phyloP scores from a whole-genome alignment of 129 eudicot genomes.

The Cynara cardunculus region DNA sequence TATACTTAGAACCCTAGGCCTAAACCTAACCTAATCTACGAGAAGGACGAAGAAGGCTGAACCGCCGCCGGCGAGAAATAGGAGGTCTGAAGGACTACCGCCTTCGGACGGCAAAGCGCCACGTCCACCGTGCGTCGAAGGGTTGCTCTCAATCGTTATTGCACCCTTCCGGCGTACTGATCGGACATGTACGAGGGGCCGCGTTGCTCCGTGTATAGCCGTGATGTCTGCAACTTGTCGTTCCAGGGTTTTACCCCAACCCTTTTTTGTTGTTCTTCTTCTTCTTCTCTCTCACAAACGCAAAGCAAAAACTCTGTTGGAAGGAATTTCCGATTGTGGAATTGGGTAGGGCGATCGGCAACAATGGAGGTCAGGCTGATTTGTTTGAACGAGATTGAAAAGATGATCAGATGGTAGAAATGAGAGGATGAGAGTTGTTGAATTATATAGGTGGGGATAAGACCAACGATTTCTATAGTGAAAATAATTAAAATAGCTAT shows the following conservation, averaged over 20 bases:
- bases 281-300: background rate
- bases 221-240: constrained; percentile 73
- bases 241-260: constrained; percentile 55
- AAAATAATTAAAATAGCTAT: no score
- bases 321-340: no score
- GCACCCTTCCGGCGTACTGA: constrained; percentile 56
- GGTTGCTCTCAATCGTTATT: constrained; percentile 45
- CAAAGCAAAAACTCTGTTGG: background rate
- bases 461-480: background rate
- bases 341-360: background rate
- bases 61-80: constrained; percentile 94
- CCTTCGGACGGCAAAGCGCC: constrained; percentile 90
- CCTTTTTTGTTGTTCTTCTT: background rate
- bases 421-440: background rate
- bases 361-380: background rate
- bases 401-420: background rate
- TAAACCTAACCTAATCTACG: constrained; percentile 18
- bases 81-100: constrained; percentile 90
- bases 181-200: constrained; percentile 60
- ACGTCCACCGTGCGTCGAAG: constrained; percentile 93
- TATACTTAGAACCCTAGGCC: constrained; percentile 4
- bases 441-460: background rate
- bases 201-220: constrained; percentile 65
- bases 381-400: background rate
- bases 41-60: background rate